Evolutionary conservation across 148 eudicot species (phyloP).

Genomic region (Suaeda aralocaspica): DNA sequence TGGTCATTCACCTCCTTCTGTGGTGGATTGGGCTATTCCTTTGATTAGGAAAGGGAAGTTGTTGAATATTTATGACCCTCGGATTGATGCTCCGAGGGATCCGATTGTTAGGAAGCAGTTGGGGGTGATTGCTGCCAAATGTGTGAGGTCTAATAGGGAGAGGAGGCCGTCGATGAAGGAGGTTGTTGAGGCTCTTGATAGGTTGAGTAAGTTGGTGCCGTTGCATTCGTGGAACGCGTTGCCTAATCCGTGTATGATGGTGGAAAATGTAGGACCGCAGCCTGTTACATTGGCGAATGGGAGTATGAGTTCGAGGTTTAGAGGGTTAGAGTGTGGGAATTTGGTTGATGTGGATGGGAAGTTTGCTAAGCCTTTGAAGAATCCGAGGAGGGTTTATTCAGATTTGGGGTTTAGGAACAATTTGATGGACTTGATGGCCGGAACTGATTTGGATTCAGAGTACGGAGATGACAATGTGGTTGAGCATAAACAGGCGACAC

Average conservation of each 20-base stretch:
- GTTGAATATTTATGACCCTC: conserved; percentile 59
- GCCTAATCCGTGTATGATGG: conserved; percentile 83
- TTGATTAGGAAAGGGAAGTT: conserved; percentile 68
- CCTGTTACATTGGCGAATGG: conserved; percentile 44
- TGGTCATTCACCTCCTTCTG: conserved; percentile 78
- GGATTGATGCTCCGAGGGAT: conserved; percentile 71
- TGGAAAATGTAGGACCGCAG: conserved; percentile 54
- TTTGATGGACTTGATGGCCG: conserved; percentile 78
- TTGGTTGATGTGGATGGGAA: conserved; percentile 33
- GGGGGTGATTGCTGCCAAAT: conserved; percentile 80
- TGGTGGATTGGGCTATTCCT: conserved; percentile 96
- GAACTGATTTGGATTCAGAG: conserved; percentile 35
- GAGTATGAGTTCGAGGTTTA: conserved; percentile 28
- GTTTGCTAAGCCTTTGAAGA: conserved; percentile 32
- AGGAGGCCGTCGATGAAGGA: conserved; percentile 85
- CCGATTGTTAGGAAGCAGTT: conserved; percentile 61
- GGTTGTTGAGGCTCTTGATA: conserved; percentile 53
- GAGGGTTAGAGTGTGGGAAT: conserved; percentile 37
- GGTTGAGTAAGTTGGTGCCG: conserved; percentile 60
- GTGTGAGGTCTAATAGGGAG: conserved; percentile 84
- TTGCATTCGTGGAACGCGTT: conserved; percentile 74
- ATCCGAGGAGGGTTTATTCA: conserved; percentile 62
- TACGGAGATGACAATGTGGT: conserved; percentile 28
- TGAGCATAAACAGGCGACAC: conserved; percentile 23
- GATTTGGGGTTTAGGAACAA: conserved; percentile 80